Evolutionary conservation across 768 basidiomycete genomes (phyloP).

Genomic region (Collybiopsis confluens): DNA sequence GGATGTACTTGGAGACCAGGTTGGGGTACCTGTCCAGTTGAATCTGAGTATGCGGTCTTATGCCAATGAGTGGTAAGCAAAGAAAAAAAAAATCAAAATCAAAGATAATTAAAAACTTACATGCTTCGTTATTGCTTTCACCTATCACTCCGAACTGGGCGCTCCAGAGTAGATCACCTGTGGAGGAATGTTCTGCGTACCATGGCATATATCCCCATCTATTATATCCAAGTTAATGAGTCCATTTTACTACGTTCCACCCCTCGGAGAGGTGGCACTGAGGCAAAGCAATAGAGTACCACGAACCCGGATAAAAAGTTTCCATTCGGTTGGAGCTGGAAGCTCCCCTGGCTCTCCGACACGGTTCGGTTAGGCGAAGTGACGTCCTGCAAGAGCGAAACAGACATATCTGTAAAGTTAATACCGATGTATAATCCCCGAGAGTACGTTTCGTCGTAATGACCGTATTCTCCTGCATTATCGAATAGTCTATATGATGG

Average conservation of each 20-base stretch:
- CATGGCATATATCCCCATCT: slow-evolving; percentile 6
- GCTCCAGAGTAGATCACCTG: slow-evolving; percentile 2
- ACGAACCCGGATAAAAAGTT: slow-evolving; percentile 3
- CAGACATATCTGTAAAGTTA: slow-evolving; percentile 3
- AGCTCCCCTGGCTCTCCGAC: slow-evolving; percentile 4
- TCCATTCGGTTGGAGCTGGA: slow-evolving; percentile 6
- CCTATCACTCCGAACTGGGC: slow-evolving; percentile 3
- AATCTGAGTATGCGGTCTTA: slow-evolving; percentile 6
- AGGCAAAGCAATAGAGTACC: no score
- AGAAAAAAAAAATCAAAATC: no score
- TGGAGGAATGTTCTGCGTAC: background rate
- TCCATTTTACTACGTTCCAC: no score
- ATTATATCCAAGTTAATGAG: no score
- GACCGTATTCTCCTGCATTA: background rate
- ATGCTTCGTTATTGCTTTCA: no score
- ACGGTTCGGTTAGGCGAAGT: background rate
- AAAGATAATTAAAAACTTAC: no score
- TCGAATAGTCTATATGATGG: background rate
- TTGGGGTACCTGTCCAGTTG: slow-evolving; percentile 14
- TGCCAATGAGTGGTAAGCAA: no score
- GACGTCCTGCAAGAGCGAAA: background rate
- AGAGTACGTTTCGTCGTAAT: background rate
- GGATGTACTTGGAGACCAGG: slow-evolving; percentile 7
- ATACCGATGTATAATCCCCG: slow-evolving; percentile 4
- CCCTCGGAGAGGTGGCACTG: no score